Conservation (phyloP, 169 alveolate genomes). For the Cryptosporidium sp. region DNA sequence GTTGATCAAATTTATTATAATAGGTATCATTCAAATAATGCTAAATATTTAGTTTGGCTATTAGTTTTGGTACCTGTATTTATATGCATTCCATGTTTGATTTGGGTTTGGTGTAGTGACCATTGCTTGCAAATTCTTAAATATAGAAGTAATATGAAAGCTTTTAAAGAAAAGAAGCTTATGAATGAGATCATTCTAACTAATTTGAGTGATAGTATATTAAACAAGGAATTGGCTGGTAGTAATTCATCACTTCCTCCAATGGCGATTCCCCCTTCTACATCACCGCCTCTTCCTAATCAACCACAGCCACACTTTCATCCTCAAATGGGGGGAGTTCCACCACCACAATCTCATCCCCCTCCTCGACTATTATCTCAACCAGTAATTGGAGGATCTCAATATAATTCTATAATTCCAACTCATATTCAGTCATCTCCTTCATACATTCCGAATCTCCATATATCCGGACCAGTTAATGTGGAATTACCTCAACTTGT, state of each 20-base stretch:
- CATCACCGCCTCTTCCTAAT: not conserved
- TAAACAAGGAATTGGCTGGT: slow-evolving; percentile 4
- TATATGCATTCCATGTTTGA: slow-evolving; percentile 64
- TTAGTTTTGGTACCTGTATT: slow-evolving; percentile 61
- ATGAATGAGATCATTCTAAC: slow-evolving; percentile 47
- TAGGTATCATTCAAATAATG: slow-evolving; percentile 63
- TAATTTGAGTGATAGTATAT: slow-evolving; percentile 15
- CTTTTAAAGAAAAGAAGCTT: slow-evolving; percentile 25
- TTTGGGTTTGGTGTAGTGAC: slow-evolving; percentile 75
- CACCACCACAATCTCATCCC: not conserved
- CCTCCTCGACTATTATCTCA: not conserved
- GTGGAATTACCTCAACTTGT: not conserved
- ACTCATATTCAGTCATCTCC: slow-evolving; percentile 37
- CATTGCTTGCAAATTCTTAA: slow-evolving; percentile 58
- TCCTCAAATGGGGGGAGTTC: not conserved
- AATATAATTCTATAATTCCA: not conserved
- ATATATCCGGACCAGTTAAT: not conserved
- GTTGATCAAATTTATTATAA: slow-evolving; percentile 41
- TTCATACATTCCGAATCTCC: slow-evolving; percentile 24
- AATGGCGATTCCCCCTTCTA: not conserved
- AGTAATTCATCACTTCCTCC: slow-evolving; percentile 5
- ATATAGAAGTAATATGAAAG: slow-evolving; percentile 39
- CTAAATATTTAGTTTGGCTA: slow-evolving; percentile 66
- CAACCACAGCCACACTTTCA: slow-evolving; percentile 7
- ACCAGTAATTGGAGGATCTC: slow-evolving; percentile 4